Percentiles rank a stretch among this genome's conserved stretches.
phyloP scores from a whole-genome alignment of 1,284 basidiomycete species.

The Cutaneotrichosporon daszewskae region DNA sequence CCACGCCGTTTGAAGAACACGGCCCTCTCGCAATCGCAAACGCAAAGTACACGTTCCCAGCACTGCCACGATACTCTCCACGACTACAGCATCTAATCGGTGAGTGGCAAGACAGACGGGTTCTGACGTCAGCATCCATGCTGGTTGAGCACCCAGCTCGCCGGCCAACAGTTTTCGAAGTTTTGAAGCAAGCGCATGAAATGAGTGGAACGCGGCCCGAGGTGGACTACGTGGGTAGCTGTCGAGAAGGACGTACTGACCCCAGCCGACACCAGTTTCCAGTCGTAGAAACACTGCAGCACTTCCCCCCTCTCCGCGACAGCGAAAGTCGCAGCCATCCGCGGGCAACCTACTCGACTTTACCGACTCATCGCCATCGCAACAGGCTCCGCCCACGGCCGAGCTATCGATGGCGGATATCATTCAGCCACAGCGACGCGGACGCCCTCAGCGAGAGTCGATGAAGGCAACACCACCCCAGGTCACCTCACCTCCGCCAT shows the following conservation, averaged over 20 bases:
- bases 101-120: constrained; percentile 45
- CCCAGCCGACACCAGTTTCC: constrained; percentile 2
- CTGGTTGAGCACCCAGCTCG: constrained; percentile 77
- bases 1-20: constrained; percentile 96
- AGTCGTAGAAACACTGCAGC: not conserved
- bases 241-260: not conserved
- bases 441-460: constrained; percentile 37
- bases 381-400: constrained; percentile 14
- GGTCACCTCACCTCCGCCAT: not conserved
- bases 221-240: constrained; percentile 56
- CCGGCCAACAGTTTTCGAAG: constrained; percentile 73
- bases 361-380: constrained; percentile 26
- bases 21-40: constrained; percentile 94
- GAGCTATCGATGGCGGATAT: constrained; percentile 31
- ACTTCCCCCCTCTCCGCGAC: constrained; percentile 1
- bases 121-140: constrained; percentile 62
- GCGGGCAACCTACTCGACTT: constrained; percentile 45
- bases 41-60: constrained; percentile 89
- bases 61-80: constrained; percentile 85
- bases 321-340: constrained; percentile 3
- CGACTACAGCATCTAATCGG: constrained; percentile 83
- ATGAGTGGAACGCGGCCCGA: constrained; percentile 76
- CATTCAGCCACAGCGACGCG: constrained; percentile 44
- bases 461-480: constrained; percentile 5
- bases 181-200: constrained; percentile 67